These are phyloP conservation scores for Candida easanensis DNA, from an alignment of 805 yeast species.

Conservation along the genomic window DNA sequence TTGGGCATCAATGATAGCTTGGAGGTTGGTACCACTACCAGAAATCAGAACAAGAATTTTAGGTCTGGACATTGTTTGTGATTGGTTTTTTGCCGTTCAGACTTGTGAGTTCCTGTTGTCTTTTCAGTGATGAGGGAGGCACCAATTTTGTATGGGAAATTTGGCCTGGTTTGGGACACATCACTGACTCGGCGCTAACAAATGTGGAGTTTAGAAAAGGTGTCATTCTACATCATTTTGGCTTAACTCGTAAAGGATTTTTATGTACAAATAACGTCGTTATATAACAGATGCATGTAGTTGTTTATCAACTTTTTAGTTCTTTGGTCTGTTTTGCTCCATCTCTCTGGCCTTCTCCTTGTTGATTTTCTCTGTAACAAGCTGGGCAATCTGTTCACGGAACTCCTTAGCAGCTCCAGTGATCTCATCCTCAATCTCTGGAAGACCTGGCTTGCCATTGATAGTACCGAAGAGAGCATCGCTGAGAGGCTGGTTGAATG, in stretches of 20 bases:
- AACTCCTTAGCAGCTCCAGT: conserved; percentile 32
- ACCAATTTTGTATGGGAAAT: not conserved
- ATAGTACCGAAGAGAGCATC: conserved; percentile 39
- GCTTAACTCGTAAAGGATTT: not conserved
- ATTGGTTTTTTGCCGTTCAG: not conserved
- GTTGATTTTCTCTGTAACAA: conserved; percentile 41
- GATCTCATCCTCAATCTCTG: conserved; percentile 33
- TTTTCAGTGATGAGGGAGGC: not conserved
- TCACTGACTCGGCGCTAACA: conserved; percentile 1
- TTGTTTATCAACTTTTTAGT: conserved; percentile 99
- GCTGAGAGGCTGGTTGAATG: conserved; percentile 19
- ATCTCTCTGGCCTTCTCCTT: conserved; percentile 89
- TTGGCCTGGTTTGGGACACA: conserved; percentile 1
- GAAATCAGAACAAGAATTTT: conserved; percentile 73
- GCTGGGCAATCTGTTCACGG: conserved; percentile 23
- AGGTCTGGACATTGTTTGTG: conserved; percentile 19
- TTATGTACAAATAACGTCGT: conserved; percentile 40
- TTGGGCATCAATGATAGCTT: conserved; percentile 84
- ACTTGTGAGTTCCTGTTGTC: no score
- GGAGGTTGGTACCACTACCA: conserved; percentile 94
- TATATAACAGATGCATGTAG: conserved; percentile 94
- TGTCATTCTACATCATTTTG: not conserved
- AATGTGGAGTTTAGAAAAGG: no score
- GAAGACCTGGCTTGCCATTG: conserved; percentile 33
- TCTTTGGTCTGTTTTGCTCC: conserved; percentile 95